Evolutionary conservation across 2,329 filamentous ascomycete species (phyloP).

Genomic region (Drechslerella coelobrocha): DNA sequence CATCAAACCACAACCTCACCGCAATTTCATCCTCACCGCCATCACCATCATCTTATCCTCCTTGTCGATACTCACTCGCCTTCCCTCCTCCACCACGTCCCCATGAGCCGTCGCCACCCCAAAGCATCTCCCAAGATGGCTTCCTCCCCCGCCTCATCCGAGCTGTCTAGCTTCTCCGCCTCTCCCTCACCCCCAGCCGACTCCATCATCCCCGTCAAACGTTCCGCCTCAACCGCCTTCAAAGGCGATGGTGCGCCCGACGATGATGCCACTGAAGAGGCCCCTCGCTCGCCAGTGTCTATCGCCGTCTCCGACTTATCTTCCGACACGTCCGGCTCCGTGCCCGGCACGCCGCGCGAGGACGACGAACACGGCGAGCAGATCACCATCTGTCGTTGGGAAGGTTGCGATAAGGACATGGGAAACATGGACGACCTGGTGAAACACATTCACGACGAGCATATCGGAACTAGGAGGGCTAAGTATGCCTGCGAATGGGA

Average conservation of each 20-base stretch:
- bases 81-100: conserved; percentile 50
- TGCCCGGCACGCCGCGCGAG: conserved; percentile 74
- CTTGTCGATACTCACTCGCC: conserved; percentile 13
- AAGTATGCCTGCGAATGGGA: conserved; percentile 99
- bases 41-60: conserved; percentile 12
- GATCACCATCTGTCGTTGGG: conserved; percentile 79
- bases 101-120: conserved; percentile 46
- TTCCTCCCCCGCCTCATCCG: conserved; percentile 62
- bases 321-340: conserved; percentile 85
- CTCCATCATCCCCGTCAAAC: conserved; percentile 46
- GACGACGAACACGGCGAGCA: conserved; percentile 74
- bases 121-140: conserved; percentile 42
- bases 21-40: conserved; percentile 3
- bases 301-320: conserved; percentile 69
- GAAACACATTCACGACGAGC: conserved; percentile 85
- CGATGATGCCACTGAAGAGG: conserved; percentile 62
- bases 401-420: conserved; percentile 73
- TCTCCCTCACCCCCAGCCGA: conserved; percentile 46
- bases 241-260: conserved; percentile 61
- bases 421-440: conserved; percentile 82
- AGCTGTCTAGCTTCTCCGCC: conserved; percentile 53
- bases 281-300: conserved; percentile 62
- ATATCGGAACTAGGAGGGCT: conserved; percentile 91
- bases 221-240: conserved; percentile 56
- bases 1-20: conserved; percentile 4